Conservation (phyloP, 805 yeast species). For the Komagataella pastoris region DNA sequence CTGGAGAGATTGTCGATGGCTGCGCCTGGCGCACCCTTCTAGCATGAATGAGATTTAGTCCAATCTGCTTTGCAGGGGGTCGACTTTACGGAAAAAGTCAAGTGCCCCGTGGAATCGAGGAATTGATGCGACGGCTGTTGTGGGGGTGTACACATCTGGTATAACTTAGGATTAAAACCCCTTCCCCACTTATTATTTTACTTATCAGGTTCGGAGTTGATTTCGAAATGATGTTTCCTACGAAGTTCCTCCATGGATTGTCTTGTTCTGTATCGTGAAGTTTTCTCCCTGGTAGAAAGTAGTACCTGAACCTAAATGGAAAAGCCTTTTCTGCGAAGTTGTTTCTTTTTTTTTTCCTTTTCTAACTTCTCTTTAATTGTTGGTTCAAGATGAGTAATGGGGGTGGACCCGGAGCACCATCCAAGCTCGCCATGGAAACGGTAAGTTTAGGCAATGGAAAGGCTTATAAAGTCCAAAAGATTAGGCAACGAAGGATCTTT, state of each 20-base stretch:
- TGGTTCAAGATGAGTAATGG: not conserved
- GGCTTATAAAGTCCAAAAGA: slow-evolving; percentile 45
- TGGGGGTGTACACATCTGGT: not conserved
- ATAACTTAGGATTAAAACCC: not conserved
- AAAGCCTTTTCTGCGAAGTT: not conserved
- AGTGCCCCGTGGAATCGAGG: not conserved
- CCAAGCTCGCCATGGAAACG: not conserved
- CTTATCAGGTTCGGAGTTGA: not conserved
- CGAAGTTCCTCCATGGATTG: not conserved
- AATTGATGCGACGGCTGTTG: not conserved
- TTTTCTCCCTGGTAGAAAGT: not conserved
- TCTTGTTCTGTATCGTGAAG: not conserved
- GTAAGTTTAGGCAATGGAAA: slow-evolving; percentile 9
- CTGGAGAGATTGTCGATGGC: no score
- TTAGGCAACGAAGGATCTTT: slow-evolving; percentile 45
- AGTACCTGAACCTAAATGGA: not conserved
- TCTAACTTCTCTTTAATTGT: not conserved
- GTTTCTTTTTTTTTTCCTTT: not conserved
- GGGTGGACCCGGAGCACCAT: not conserved
- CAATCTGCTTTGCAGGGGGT: not conserved
- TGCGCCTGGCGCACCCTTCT: no score
- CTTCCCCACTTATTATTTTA: not conserved
- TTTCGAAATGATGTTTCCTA: not conserved
- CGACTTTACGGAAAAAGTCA: not conserved
- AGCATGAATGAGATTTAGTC: not conserved